A percentile compares a stretch with the other conserved stretches of the same genome.
phyloP scores from a whole-genome alignment of 768 basidiomycete species.

The Tremella fuciformis region DNA sequence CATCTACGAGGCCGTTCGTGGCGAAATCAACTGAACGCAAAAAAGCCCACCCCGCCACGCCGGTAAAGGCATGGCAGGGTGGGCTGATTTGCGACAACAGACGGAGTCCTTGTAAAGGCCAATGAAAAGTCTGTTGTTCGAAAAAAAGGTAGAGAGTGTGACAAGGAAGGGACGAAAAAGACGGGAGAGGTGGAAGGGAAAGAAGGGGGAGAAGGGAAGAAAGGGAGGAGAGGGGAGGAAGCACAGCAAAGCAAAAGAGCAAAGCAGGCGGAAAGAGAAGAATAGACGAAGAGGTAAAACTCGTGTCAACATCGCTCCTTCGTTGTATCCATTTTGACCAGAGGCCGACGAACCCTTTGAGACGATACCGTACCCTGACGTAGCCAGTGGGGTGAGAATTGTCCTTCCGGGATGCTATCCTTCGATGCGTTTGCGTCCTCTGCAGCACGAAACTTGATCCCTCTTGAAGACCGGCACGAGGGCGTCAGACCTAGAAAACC shows the following conservation, averaged over 20 bases:
- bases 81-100: slow-evolving; percentile 2
- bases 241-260: not conserved
- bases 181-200: not conserved
- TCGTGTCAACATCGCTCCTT: slow-evolving; percentile 3
- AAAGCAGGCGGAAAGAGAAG: slow-evolving; percentile 3
- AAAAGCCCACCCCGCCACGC: slow-evolving; percentile 3
- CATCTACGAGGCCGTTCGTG: not conserved
- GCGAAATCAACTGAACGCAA: slow-evolving; percentile 5
- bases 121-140: not conserved
- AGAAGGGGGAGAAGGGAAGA: not conserved
- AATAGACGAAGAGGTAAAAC: slow-evolving; percentile 3
- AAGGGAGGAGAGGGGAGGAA: not conserved
- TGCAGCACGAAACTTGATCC: too few species aligned
- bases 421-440: too few species aligned
- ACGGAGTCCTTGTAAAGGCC: slow-evolving; percentile 1
- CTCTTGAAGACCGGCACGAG: slow-evolving; percentile 1
- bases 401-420: not conserved
- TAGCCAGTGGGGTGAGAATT: slow-evolving; percentile 4
- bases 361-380: not conserved
- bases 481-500: not conserved
- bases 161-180: too few species aligned
- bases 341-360: slow-evolving; percentile 5
- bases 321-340: not conserved
- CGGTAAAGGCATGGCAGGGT: slow-evolving; percentile 1
- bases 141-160: not conserved